Conservation (phyloP, 176 grass and related monocot genomes). For the Bolboschoenus planiculmis region DNA sequence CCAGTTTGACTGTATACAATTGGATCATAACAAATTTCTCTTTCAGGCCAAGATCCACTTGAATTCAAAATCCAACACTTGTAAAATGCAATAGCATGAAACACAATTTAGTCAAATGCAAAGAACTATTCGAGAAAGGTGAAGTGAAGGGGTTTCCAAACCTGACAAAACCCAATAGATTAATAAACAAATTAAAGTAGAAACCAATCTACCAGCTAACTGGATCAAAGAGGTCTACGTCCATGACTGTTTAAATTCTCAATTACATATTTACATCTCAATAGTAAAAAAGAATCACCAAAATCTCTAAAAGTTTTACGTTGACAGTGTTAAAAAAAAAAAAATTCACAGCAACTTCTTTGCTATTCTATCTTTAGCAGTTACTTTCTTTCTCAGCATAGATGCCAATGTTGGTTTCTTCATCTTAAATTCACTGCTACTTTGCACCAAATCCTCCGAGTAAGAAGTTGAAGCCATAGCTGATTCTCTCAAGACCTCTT, state of each 20-base stretch:
- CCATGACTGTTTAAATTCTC: background rate
- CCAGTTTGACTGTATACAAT: slow-evolving; percentile 5
- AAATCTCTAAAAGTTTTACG: background rate
- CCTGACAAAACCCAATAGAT: background rate
- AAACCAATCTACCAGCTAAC: background rate
- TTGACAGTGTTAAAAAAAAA: background rate
- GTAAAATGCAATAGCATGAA: background rate
- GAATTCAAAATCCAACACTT: too few relatives aligned
- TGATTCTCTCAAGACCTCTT: slow-evolving; percentile 64
- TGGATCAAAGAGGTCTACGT: background rate
- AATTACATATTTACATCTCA: background rate
- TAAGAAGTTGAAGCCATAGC: slow-evolving; percentile 77
- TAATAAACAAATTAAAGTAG: background rate
- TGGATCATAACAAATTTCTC: slow-evolving; percentile 15
- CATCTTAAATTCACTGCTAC: slow-evolving; percentile 19
- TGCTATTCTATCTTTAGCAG: slow-evolving; percentile 69
- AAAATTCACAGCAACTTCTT: slow-evolving; percentile 49
- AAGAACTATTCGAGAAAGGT: background rate
- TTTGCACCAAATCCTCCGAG: slow-evolving; percentile 46
- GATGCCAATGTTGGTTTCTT: slow-evolving; percentile 72
- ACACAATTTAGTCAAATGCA: background rate
- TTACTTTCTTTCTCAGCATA: slow-evolving; percentile 91
- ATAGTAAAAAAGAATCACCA: background rate
- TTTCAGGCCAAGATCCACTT: slow-evolving; percentile 1
- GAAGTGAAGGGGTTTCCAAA: background rate